Evolutionary conservation across 768 basidiomycete species (phyloP), one percentile per base, ranked within the genome.

Genomic region (Rhodocollybia butyracea): DNA sequence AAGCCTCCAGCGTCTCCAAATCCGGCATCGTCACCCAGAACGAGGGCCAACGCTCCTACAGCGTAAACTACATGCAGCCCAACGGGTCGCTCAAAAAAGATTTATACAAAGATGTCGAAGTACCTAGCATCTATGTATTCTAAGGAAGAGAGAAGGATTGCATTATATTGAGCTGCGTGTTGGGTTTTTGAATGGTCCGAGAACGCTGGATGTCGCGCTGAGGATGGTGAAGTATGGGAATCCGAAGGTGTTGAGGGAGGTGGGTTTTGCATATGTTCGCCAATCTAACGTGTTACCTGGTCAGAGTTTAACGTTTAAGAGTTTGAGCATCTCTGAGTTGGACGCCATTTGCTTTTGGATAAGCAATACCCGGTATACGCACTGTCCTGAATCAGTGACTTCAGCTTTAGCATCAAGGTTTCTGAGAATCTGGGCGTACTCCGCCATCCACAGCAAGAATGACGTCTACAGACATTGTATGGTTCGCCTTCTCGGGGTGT

Each of bases 131-230:
- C 52, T 97, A 99, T 68, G 97, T 99, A n/a, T n/a, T n/a, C 83
- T 97, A 99, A 68, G 97, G 97, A 46, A 84, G 97, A 66, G 97
- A 99, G 76, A 99, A 99, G 81, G 97, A 99, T 69, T 99, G 98
- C 65, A n/a, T n/a, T 69, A 98, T 99, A 64, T 79, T 99, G 46
- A 92, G 89, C 66, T 98, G 97, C 65, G 97, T 99, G 17, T 78
- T 97, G 68, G 96, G 94, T 73, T n/a, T n/a, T n/a, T n/a, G n/a
- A n/a, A n/a, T n/a, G 51, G 21, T 57, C 36, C 15, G 57, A 51
- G 12, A 63, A 4, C 29, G 59, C 75, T 76, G 65, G 67, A 73
- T 10, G 72, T 64, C 2, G 59, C 59, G 56, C 70, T 62, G 22
- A 58, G 57, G 13, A 66, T 66, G 26, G 75, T 73, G 1, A 73